Conservation (phyloP, 148 eudicot genomes). For the Amaranthus cruentus region DNA sequence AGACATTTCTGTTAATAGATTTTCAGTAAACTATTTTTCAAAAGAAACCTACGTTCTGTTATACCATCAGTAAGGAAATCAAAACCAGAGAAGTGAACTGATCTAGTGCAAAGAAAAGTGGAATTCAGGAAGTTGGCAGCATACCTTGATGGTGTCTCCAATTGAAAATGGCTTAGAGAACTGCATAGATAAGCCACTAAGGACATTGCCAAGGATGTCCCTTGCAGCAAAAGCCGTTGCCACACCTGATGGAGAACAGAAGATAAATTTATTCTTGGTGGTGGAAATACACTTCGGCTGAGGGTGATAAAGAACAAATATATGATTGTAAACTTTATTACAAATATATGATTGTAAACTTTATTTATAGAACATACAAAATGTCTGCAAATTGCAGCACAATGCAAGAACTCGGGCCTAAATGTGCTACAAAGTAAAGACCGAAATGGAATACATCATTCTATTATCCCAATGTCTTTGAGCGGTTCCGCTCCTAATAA, state of each 20-base stretch:
- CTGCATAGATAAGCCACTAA: conserved; percentile 87
- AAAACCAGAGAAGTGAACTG: not conserved
- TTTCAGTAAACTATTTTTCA: not conserved
- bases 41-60: not conserved
- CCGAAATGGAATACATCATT: not conserved
- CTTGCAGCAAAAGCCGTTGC: conserved; percentile 97
- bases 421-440: not conserved
- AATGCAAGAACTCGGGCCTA: not conserved
- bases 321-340: no score
- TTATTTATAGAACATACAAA: not conserved
- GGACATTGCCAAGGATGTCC: conserved; percentile 91
- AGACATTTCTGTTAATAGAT: not conserved
- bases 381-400: not conserved
- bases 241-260: conserved; percentile 50
- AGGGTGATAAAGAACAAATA: no score
- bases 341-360: not conserved
- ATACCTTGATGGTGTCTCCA: conserved; percentile 92
- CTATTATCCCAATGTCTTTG: not conserved
- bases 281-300: no score
- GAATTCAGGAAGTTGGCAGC: conserved; percentile 4
- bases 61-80: not conserved
- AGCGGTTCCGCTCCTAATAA: no score
- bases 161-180: conserved; percentile 81
- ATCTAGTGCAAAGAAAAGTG: not conserved
- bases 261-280: not conserved